phyloP scores from a whole-genome alignment of 192 early-diverging fungal species.

The Coemansia guatemalensis region DNA sequence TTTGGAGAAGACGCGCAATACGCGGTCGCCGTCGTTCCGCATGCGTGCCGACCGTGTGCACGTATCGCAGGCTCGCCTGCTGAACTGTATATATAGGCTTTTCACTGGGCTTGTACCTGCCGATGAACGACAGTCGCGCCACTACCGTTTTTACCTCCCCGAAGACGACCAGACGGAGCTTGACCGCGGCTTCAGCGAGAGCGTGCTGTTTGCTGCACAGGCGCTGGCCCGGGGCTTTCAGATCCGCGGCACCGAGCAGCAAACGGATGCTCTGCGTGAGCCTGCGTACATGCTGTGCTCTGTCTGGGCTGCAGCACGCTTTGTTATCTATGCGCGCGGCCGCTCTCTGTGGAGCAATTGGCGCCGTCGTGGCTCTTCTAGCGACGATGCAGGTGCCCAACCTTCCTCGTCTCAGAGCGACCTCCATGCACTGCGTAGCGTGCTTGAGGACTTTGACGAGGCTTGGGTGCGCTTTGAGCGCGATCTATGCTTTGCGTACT shows the following conservation, averaged over 20 bases:
- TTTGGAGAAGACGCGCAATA: constrained; percentile 25
- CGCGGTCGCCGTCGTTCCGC: constrained; percentile 37
- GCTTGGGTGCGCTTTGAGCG: constrained; percentile 69
- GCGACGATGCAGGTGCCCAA: background rate
- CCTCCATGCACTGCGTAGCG: constrained; percentile 52
- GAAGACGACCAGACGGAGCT: constrained; percentile 71
- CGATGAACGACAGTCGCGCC: constrained; percentile 47
- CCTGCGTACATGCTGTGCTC: constrained; percentile 58
- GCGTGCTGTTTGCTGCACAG: constrained; percentile 71
- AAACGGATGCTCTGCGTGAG: constrained; percentile 54
- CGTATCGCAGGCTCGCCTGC: constrained; percentile 55
- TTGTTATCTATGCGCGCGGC: constrained; percentile 48
- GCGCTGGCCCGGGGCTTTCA: constrained; percentile 63
- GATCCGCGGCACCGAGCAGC: constrained; percentile 66
- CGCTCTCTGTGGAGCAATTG: constrained; percentile 19
- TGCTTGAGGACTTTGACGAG: constrained; percentile 64
- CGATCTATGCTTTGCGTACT: constrained; percentile 70
- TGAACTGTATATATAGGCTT: constrained; percentile 56
- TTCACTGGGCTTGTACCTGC: constrained; percentile 52
- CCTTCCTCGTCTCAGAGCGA: background rate
- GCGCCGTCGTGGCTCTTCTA: background rate
- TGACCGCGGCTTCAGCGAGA: constrained; percentile 65
- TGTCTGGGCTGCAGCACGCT: constrained; percentile 57
- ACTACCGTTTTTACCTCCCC: constrained; percentile 60
- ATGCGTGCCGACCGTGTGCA: constrained; percentile 61